Percentiles rank a stretch among this genome's conserved stretches.
Evolutionary conservation across 1,284 basidiomycete species (phyloP).

Genomic region (Boletus hoseneyae): DNA sequence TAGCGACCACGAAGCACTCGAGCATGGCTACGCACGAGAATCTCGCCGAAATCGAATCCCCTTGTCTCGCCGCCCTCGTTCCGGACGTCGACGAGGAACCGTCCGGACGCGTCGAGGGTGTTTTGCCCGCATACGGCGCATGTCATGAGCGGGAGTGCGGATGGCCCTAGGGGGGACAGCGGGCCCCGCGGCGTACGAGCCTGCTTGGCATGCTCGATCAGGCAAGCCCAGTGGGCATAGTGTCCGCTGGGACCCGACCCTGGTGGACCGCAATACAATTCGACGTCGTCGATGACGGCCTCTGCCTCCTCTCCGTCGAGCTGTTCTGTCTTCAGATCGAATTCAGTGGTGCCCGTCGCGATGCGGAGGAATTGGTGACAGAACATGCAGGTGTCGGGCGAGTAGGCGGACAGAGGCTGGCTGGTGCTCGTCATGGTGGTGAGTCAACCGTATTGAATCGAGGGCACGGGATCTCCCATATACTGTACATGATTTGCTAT

Average conservation of each 20-base stretch:
- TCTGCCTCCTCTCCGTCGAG: conserved; percentile 6
- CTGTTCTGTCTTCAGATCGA: conserved; percentile 3
- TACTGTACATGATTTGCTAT: conserved; percentile 1
- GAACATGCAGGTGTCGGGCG: conserved; percentile 28
- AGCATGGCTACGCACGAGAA: conserved; percentile 21
- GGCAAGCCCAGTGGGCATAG: conserved; percentile 28
- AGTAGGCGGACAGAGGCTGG: conserved; percentile 9
- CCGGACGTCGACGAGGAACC: conserved; percentile 24
- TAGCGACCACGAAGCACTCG: too few species aligned
- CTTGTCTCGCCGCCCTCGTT: conserved; percentile 26
- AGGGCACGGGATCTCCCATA: too few species aligned
- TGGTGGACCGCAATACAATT: conserved; percentile 24
- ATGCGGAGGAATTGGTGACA: conserved; percentile 19
- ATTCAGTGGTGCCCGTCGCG: conserved; percentile 1
- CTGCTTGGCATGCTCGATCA: conserved; percentile 22
- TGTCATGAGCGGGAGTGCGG: neutral
- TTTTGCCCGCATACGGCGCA: conserved; percentile 21
- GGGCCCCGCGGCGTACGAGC: neutral
- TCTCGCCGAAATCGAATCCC: conserved; percentile 26
- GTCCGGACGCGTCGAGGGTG: conserved; percentile 14
- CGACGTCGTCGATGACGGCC: conserved; percentile 24
- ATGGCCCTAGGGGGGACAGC: neutral
- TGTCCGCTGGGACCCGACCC: conserved; percentile 24
- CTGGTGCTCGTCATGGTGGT: too few species aligned
- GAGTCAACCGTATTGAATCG: too few species aligned